Percentiles rank a stretch among this genome's conserved stretches.
phyloP scores from a whole-genome alignment of 176 grass and related monocot species.

The Saccharum spontaneum region DNA sequence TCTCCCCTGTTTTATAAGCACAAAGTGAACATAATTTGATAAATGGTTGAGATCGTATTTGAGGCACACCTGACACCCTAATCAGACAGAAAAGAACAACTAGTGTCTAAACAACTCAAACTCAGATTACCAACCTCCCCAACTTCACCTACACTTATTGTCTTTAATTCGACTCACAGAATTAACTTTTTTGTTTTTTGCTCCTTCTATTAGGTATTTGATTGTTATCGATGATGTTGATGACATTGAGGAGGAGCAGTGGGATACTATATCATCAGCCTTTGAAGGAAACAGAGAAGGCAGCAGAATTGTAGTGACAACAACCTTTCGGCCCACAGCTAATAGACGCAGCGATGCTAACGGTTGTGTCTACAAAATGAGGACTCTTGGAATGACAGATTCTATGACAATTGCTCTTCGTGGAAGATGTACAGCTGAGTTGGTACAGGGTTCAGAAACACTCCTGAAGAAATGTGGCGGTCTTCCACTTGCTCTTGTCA shows the following conservation, averaged over 20 bases:
- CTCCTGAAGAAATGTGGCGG: conserved; percentile 25
- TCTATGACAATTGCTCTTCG: background rate
- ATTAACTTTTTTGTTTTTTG: too few relatives aligned
- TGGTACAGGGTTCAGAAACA: background rate
- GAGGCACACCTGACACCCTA: too few relatives aligned
- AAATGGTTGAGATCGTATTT: too few relatives aligned
- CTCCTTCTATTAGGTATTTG: background rate
- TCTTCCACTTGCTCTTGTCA: conserved; percentile 14
- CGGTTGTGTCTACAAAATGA: background rate
- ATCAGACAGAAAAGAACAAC: too few relatives aligned
- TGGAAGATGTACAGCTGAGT: background rate
- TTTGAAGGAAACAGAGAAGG: background rate
- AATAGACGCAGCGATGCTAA: background rate
- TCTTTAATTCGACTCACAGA: too few relatives aligned
- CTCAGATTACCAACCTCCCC: too few relatives aligned
- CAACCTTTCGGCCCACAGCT: background rate
- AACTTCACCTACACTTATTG: too few relatives aligned
- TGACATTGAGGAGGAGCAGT: background rate
- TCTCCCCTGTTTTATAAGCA: too few relatives aligned
- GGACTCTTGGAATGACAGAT: background rate
- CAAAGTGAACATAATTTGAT: too few relatives aligned
- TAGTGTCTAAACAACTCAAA: too few relatives aligned
- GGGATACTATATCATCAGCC: background rate
- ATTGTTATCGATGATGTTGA: background rate
- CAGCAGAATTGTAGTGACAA: conserved; percentile 27